Base-by-base conservation (phyloP, 2,329 filamentous ascomycete species). In the Sporothrix globosa region DNA sequence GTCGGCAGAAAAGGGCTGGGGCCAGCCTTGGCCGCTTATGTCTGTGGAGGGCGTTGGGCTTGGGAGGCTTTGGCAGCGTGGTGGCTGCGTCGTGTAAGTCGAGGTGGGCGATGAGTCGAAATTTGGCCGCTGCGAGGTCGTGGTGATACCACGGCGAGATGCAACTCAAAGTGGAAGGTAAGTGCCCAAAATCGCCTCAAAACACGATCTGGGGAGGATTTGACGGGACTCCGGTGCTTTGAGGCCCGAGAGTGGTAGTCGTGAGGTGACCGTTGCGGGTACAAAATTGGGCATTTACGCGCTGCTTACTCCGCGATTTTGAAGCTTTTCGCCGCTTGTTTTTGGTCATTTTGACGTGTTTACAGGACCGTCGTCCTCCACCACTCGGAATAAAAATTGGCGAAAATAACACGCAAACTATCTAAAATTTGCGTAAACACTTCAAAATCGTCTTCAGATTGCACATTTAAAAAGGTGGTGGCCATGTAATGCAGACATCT, bases 81-180 rank as follows among this genome's bases (percentile, higher is more conserved):
- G n/a, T 48, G n/a, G 48, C 63, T 41, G 34, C 9, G n/a, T 53
- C 61, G 41, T 66, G 63, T 67, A 67, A 67, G 63, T 67, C 46
- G 27, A 24, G 63, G 53, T 67, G 46, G 63, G 63, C 58, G 27
- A 41, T 19, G 24, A 65, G 41, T 50, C 19, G 27, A 41, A 14
- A 24, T 53, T 53, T 34, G 61, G 46, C 3, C 17, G 21, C 21
- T n/a, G 21, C 19, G n/a, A 61, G 58, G 39, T 2, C 30, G 19
- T 24, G n/a, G n/a, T 50, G 61, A 30, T 50, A 34, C 34, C 11
- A 17, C 44, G 50, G 34, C 34, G 50, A 19, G 50, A 54, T 67
- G 34, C 14, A n/a, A 11, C 50, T 30, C 6, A 27, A 19, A 46
- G 3, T 9, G 27, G n/a, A 1, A 7, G 14, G 19, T 41, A 54